Evolutionary conservation across 352 stramenopile genomes (phyloP), one percentile per base, ranked within the genome.

Genomic region (Pythium pyrilobum): DNA sequence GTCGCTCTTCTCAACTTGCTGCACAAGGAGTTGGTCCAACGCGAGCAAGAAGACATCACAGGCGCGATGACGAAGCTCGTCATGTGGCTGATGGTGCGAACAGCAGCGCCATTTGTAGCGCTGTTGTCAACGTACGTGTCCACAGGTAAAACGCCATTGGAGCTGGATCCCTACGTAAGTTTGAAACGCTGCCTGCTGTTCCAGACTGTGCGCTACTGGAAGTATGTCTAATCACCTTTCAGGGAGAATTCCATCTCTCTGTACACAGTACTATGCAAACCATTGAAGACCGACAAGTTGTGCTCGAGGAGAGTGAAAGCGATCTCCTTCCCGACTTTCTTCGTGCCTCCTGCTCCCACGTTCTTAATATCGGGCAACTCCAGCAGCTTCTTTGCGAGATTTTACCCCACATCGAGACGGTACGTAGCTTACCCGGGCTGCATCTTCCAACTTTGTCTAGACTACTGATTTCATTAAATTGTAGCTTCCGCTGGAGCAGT

Each of bases 1-100:
- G 43, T 90, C 25, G 56, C 56, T 4, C 46, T 87, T 8, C 57
- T 90, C 12, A 68, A 85, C 33, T 63, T 71, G 42, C 54, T 89
- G 7, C 47, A 87, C 33, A 40, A 59, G 2, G 54, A 79, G 15
- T 32, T 85, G 24, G 67, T 47, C 12, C 57, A 51, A 12, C 50
- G 69, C 42, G 59, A 70, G 18, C 59, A 61, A 18, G 62, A 74
- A 39, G 80, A 90, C 40, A 50, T 62, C 1, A 40, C 41, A 5
- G 68, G 75, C 10, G 27, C 52, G 21, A 57, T 66, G 23, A 47
- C 68, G 28, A 29, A 61, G 18, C 31, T 90, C 16, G 46, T 72
- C 9, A 67, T 38, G 20, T 89, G 80, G 80, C 65, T 90, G 27
- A 62, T 90, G 25, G 60, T 81, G 1, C 80, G 78, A 42, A 58